phyloP scores from a whole-genome alignment of 768 basidiomycete genomes.

The Cyclocybe cylindracea region DNA sequence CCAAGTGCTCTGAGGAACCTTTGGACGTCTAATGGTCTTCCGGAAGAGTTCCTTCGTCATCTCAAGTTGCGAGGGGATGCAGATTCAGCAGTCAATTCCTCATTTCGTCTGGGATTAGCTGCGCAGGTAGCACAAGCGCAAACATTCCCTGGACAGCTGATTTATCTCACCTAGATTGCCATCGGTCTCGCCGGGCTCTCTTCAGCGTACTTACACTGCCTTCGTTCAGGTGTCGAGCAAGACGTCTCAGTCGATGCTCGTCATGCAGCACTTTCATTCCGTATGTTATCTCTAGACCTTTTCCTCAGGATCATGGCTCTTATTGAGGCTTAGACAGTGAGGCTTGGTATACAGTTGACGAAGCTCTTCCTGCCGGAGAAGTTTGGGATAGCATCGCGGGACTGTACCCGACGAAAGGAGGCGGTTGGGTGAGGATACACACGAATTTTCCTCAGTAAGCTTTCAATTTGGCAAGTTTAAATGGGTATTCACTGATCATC shows the following conservation, averaged over 20 bases:
- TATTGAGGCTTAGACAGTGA: slow-evolving; percentile 46
- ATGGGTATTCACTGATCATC: background rate
- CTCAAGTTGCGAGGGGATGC: slow-evolving; percentile 38
- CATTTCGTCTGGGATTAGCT: slow-evolving; percentile 52
- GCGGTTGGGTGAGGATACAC: slow-evolving; percentile 53
- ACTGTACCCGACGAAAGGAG: slow-evolving; percentile 52
- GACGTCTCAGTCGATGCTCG: slow-evolving; percentile 53
- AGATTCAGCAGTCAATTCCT: slow-evolving; percentile 49
- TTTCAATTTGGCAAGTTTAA: background rate
- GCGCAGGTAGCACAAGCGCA: slow-evolving; percentile 43
- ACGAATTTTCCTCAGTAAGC: slow-evolving; percentile 67
- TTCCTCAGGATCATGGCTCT: background rate
- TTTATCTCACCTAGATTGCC: slow-evolving; percentile 12
- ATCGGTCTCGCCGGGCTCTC: slow-evolving; percentile 51
- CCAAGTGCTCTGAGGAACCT: no score
- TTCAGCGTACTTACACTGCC: slow-evolving; percentile 48
- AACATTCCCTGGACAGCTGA: slow-evolving; percentile 2
- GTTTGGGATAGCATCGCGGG: slow-evolving; percentile 55
- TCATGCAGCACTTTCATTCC: slow-evolving; percentile 57
- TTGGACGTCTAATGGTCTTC: slow-evolving; percentile 44
- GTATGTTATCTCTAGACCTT: slow-evolving; percentile 29
- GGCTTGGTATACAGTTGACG: slow-evolving; percentile 49
- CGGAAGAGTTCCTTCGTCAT: slow-evolving; percentile 32
- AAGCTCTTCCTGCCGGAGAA: slow-evolving; percentile 26
- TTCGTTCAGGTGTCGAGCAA: slow-evolving; percentile 48